Conservation (phyloP, 176 grass and related monocot genomes). For the Bothriochloa decipiens region DNA sequence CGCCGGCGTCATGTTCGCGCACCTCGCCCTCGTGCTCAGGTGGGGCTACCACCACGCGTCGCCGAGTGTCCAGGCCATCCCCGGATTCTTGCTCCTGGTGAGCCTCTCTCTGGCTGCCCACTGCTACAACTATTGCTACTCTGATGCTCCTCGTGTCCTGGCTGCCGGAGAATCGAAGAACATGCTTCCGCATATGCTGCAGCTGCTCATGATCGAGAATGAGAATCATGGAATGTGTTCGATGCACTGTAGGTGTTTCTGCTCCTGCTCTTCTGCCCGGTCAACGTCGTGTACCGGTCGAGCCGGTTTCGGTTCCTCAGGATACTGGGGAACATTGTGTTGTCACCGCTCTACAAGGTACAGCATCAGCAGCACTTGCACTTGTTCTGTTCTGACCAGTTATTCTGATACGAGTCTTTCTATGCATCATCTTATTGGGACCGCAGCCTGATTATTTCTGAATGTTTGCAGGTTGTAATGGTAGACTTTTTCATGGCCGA, state of each 20-base stretch:
- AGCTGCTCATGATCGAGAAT: conserved; percentile 11
- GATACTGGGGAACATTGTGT: conserved; percentile 70
- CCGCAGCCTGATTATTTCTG: neutral
- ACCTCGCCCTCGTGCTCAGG: conserved; percentile 56
- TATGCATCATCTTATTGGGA: neutral
- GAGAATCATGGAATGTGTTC: conserved; percentile 36
- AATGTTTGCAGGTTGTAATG: conserved; percentile 66
- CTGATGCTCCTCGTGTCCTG: neutral
- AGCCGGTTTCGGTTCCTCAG: conserved; percentile 62
- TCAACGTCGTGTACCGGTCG: conserved; percentile 64
- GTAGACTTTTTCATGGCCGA: conserved; percentile 96
- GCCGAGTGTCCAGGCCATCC: conserved; percentile 60
- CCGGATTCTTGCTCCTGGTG: conserved; percentile 73
- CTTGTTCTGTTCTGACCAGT: neutral
- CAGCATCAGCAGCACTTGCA: neutral
- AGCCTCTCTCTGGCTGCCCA: neutral
- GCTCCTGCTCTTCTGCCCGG: conserved; percentile 64
- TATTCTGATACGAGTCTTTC: neutral
- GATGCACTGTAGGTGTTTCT: conserved; percentile 52
- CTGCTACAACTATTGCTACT: neutral
- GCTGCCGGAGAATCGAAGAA: neutral
- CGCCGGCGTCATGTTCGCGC: conserved; percentile 67
- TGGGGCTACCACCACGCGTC: conserved; percentile 52
- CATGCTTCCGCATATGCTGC: neutral
- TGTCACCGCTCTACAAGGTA: conserved; percentile 88